Evolutionary conservation across 2,329 filamentous ascomycete species (phyloP).

Genomic region (Arthroderma sp.): DNA sequence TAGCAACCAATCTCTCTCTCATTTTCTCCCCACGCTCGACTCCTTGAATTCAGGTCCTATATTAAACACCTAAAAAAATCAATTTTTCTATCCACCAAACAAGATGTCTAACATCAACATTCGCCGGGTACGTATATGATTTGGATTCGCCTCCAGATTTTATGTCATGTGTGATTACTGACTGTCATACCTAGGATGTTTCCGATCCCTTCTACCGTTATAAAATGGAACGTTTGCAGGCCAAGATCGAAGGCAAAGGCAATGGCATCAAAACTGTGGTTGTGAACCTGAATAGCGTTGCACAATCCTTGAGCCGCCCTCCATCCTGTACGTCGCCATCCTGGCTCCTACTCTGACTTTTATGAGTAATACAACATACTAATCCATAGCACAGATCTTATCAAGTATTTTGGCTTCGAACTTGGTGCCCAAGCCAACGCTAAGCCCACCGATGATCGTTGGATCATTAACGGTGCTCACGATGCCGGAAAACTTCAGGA

Average conservation of each 20-base stretch:
- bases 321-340: slow-evolving; percentile 47
- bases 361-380: slow-evolving; percentile 4
- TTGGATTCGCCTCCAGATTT: background rate
- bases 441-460: slow-evolving; percentile 92
- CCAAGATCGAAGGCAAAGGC: slow-evolving; percentile 98
- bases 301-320: slow-evolving; percentile 79
- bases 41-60: slow-evolving; percentile 15
- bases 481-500: slow-evolving; percentile 93
- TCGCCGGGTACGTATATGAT: slow-evolving; percentile 46
- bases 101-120: slow-evolving; percentile 97
- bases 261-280: slow-evolving; percentile 99
- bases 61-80: slow-evolving; percentile 17
- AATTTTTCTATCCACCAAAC: slow-evolving; percentile 32
- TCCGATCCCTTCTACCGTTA: slow-evolving; percentile 99
- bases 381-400: slow-evolving; percentile 47
- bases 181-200: slow-evolving; percentile 49
- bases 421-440: slow-evolving; percentile 97
- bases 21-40: slow-evolving; percentile 21
- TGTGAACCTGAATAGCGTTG: slow-evolving; percentile 90
- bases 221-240: slow-evolving; percentile 98
- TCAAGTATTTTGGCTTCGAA: slow-evolving; percentile 99
- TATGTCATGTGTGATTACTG: slow-evolving; percentile 1
- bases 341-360: background rate
- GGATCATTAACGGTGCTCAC: slow-evolving; percentile 99
- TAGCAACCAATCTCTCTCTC: slow-evolving; percentile 32